Percentiles rank a stretch among this genome's conserved stretches.
Evolutionary conservation across 2,329 filamentous ascomycete genomes (phyloP).

Genomic region (Westerdykella ornata): DNA sequence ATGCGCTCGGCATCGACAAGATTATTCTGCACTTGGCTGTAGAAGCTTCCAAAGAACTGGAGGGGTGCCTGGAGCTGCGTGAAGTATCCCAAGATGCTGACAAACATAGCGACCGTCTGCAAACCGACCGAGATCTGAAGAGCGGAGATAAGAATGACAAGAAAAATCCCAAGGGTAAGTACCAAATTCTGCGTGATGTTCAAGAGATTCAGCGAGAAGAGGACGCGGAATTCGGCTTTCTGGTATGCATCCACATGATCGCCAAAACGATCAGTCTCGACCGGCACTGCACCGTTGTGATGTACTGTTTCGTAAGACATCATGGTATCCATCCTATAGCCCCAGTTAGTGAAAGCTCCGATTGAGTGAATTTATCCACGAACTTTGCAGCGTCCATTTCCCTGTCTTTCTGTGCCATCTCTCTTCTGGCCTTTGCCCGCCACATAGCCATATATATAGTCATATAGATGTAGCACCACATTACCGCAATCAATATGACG

Average conservation of each 20-base stretch:
- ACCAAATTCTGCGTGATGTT: slow-evolving; percentile 15
- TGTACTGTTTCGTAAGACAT: slow-evolving; percentile 41
- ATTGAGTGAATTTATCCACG: slow-evolving; percentile 3
- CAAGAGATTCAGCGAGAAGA: slow-evolving; percentile 12
- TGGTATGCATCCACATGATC: slow-evolving; percentile 9
- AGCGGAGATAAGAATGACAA: slow-evolving; percentile 7
- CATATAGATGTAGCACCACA: slow-evolving; percentile 47
- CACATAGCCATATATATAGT: slow-evolving; percentile 49
- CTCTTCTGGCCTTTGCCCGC: slow-evolving; percentile 40
- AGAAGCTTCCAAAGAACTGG: slow-evolving; percentile 17
- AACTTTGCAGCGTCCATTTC: slow-evolving; percentile 47
- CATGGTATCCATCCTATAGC: slow-evolving; percentile 41
- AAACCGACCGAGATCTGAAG: slow-evolving; percentile 8
- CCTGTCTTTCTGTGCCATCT: slow-evolving; percentile 42
- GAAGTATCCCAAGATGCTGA: slow-evolving; percentile 13
- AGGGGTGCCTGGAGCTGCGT: slow-evolving; percentile 18
- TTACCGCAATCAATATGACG: slow-evolving; percentile 50
- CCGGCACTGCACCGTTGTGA: slow-evolving; percentile 9
- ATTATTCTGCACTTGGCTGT: slow-evolving; percentile 17
- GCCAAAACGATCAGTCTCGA: slow-evolving; percentile 6
- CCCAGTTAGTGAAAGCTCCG: background rate
- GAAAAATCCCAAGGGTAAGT: slow-evolving; percentile 8
- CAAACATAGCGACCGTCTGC: slow-evolving; percentile 12
- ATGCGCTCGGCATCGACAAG: slow-evolving; percentile 18
- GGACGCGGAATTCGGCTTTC: slow-evolving; percentile 11